Percentiles rank a stretch among this genome's conserved stretches.
Evolutionary conservation across 2,329 filamentous ascomycete genomes (phyloP).

Genomic region (Aspergillus chevalieri): DNA sequence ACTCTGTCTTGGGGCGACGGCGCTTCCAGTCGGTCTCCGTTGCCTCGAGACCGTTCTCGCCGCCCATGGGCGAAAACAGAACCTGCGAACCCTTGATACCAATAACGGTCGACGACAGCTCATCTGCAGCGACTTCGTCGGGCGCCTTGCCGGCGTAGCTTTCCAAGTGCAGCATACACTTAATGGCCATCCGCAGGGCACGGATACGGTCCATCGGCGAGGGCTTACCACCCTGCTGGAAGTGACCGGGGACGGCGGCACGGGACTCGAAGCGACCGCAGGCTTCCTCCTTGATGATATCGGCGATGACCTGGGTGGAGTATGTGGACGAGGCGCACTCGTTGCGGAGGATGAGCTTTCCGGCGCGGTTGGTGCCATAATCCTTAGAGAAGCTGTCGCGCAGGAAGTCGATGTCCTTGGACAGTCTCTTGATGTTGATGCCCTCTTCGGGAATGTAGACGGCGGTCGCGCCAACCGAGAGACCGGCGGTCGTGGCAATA

Average conservation of each 20-base stretch:
- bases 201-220: slow-evolving; percentile 94
- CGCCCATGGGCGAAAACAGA: slow-evolving; percentile 72
- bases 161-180: slow-evolving; percentile 89
- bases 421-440: slow-evolving; percentile 87
- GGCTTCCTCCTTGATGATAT: slow-evolving; percentile 92
- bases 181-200: slow-evolving; percentile 85
- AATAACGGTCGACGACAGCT: slow-evolving; percentile 72
- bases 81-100: slow-evolving; percentile 87
- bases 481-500: slow-evolving; percentile 80
- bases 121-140: slow-evolving; percentile 65
- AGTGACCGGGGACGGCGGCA: slow-evolving; percentile 86
- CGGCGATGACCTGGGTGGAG: slow-evolving; percentile 84
- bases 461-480: slow-evolving; percentile 84
- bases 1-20: slow-evolving; percentile 73
- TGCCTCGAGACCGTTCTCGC: slow-evolving; percentile 61
- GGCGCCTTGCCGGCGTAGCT: slow-evolving; percentile 60
- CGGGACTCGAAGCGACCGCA: slow-evolving; percentile 87
- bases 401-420: slow-evolving; percentile 80
- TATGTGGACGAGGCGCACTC: slow-evolving; percentile 89
- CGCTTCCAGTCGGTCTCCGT: slow-evolving; percentile 91
- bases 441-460: slow-evolving; percentile 98
- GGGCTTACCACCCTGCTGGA: slow-evolving; percentile 88
- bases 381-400: slow-evolving; percentile 80
- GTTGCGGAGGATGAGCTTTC: slow-evolving; percentile 93
- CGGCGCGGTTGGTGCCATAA: slow-evolving; percentile 79